Conservation (phyloP, 164 flowering plant genomes). For the Macadamia integrifolia region DNA sequence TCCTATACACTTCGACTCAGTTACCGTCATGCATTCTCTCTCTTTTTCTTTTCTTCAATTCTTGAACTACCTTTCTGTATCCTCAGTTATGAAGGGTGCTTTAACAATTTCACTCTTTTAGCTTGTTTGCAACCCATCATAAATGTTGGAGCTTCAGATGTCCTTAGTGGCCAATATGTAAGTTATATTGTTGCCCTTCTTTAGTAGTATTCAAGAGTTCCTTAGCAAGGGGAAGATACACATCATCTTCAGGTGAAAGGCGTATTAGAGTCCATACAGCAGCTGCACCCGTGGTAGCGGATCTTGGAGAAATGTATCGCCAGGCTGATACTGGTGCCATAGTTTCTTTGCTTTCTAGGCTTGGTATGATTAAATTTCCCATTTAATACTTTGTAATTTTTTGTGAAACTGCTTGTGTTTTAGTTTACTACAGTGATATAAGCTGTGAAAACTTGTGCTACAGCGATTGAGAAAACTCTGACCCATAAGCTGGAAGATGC, state of each 20-base stretch:
- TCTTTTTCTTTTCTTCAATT: too few species aligned
- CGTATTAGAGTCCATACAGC: constrained; percentile 99
- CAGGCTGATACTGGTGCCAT: constrained; percentile 90
- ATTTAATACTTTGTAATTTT: not conserved
- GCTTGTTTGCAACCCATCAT: not conserved
- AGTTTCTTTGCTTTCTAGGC: constrained; percentile 59
- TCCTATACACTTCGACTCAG: too few species aligned
- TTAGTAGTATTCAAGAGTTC: constrained; percentile 7
- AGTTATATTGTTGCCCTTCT: not conserved
- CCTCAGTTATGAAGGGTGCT: not conserved
- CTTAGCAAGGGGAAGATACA: constrained; percentile 72
- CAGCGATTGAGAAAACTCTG: constrained; percentile 93
- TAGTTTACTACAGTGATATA: not conserved
- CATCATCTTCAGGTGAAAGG: constrained; percentile 96
- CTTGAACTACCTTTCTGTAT: too few species aligned
- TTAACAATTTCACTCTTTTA: not conserved
- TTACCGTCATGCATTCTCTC: too few species aligned
- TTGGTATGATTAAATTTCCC: constrained; percentile 43
- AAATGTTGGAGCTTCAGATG: not conserved
- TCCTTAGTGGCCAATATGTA: not conserved
- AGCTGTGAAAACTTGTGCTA: constrained; percentile 7
- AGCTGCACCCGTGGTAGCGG: constrained; percentile 87
- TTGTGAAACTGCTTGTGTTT: constrained; percentile 1
- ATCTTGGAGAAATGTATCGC: constrained; percentile 94
- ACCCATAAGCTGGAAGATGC: constrained; percentile 91